Percentiles rank a stretch among this genome's conserved stretches.
phyloP scores from a whole-genome alignment of 2,329 filamentous ascomycete species.

The Cladosporium sp. region DNA sequence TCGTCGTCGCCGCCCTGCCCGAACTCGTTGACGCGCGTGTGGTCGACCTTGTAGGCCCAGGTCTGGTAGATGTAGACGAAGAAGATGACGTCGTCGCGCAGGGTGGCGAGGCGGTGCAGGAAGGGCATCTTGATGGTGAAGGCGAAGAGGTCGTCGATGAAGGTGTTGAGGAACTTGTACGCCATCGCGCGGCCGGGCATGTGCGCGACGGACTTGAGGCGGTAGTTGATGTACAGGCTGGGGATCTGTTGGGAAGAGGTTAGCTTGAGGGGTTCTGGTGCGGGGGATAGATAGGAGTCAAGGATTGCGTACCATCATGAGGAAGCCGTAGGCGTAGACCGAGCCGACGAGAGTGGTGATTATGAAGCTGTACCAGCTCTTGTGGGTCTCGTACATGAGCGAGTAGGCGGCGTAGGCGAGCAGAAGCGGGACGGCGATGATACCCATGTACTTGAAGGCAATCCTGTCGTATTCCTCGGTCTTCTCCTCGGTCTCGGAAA shows the following conservation, averaged over 20 bases:
- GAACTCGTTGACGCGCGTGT: conserved; percentile 91
- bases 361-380: conserved; percentile 86
- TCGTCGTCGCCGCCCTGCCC: conserved; percentile 89
- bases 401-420: conserved; percentile 87
- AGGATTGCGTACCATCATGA: conserved; percentile 70
- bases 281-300: neutral
- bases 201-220: conserved; percentile 82
- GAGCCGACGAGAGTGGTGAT: conserved; percentile 92
- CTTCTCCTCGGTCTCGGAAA: conserved; percentile 92
- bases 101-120: conserved; percentile 82
- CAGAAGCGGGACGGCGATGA: conserved; percentile 80
- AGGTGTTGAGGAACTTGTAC: conserved; percentile 98
- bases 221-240: conserved; percentile 96
- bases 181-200: conserved; percentile 96
- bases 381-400: conserved; percentile 86
- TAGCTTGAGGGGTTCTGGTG: neutral
- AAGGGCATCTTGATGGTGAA: conserved; percentile 99
- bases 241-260: conserved; percentile 49
- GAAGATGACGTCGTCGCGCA: conserved; percentile 95
- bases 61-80: conserved; percentile 95
- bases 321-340: conserved; percentile 95
- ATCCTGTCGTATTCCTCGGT: conserved; percentile 98
- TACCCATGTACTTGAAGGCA: conserved; percentile 95
- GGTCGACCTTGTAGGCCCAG: conserved; percentile 88
- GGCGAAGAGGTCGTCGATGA: conserved; percentile 96